Percentiles rank a stretch among this genome's conserved stretches.
These are phyloP conservation scores for Saturnispora galanensis DNA, from an alignment of 805 yeast genomes.

Conservation along the genomic window DNA sequence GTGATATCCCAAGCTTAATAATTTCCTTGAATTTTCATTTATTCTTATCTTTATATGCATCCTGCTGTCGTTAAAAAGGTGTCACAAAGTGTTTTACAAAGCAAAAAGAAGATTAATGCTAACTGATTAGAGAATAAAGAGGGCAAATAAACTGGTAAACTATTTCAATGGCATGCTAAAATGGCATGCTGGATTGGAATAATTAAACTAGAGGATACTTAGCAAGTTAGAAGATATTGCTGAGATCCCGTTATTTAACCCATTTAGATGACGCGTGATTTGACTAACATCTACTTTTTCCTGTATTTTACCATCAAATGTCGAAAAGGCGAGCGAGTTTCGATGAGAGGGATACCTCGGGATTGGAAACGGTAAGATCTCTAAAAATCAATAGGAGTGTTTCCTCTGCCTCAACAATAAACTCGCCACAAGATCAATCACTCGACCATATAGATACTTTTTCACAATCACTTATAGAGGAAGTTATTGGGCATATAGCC, in stretches of 20 bases:
- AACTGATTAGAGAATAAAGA: too few relatives aligned
- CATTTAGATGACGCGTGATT: background rate
- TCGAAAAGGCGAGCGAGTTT: constrained; percentile 7
- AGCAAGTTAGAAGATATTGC: too few relatives aligned
- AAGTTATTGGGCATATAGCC: background rate
- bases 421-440: background rate
- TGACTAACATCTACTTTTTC: background rate
- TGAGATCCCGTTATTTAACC: background rate
- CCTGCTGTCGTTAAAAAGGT: too few relatives aligned
- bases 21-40: too few relatives aligned
- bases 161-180: too few relatives aligned
- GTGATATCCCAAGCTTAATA: too few relatives aligned
- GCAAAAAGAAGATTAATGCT: too few relatives aligned
- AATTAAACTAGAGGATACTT: too few relatives aligned
- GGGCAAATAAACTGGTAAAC: too few relatives aligned
- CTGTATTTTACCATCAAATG: background rate
- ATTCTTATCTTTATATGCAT: too few relatives aligned
- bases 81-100: too few relatives aligned
- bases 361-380: background rate
- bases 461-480: constrained; percentile 1
- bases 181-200: too few relatives aligned
- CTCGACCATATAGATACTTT: background rate
- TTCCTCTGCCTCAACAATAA: background rate
- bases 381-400: background rate
- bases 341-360: background rate